phyloP scores from a whole-genome alignment of 2,329 filamentous ascomycete genomes.

The Trichoderma asperellum region DNA sequence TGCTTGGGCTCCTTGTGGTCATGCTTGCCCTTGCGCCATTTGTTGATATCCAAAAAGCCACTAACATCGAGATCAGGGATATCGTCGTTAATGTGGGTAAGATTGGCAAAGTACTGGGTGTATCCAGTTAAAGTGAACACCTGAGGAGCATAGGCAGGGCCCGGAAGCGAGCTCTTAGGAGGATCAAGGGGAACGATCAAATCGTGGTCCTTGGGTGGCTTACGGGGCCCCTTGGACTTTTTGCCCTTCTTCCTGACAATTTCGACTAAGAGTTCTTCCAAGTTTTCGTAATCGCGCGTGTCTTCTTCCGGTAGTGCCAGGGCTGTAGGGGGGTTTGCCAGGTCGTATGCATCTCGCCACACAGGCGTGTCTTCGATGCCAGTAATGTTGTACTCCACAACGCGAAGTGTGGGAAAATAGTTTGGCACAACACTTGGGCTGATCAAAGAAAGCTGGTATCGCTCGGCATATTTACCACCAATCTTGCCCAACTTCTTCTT shows the following conservation, averaged over 20 bases:
- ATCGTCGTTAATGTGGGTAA: constrained; percentile 86
- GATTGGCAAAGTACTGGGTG: constrained; percentile 90
- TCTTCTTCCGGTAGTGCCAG: not conserved
- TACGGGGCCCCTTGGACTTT: constrained; percentile 43
- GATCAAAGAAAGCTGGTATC: constrained; percentile 80
- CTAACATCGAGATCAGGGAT: constrained; percentile 45
- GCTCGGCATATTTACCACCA: constrained; percentile 80
- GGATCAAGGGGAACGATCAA: constrained; percentile 72
- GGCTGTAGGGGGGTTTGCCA: constrained; percentile 20
- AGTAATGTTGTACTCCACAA: constrained; percentile 92
- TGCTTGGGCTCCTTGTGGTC: constrained; percentile 57
- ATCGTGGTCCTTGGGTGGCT: constrained; percentile 61
- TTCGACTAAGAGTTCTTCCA: constrained; percentile 38
- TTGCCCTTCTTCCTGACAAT: constrained; percentile 39
- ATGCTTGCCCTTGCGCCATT: constrained; percentile 69
- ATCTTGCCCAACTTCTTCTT: constrained; percentile 63
- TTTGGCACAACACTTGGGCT: constrained; percentile 90
- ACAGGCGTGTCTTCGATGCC: constrained; percentile 65
- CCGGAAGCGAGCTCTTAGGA: constrained; percentile 71
- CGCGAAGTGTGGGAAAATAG: constrained; percentile 84
- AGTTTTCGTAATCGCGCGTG: constrained; percentile 35
- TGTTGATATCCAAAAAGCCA: constrained; percentile 34
- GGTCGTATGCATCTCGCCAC: constrained; percentile 48
- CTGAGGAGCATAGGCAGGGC: constrained; percentile 89
- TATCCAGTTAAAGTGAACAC: constrained; percentile 77